A percentile compares a stretch with the other conserved stretches of the same genome.
Evolutionary conservation across 805 yeast genomes (phyloP).

Genomic region (Pichia phayaonensis): DNA sequence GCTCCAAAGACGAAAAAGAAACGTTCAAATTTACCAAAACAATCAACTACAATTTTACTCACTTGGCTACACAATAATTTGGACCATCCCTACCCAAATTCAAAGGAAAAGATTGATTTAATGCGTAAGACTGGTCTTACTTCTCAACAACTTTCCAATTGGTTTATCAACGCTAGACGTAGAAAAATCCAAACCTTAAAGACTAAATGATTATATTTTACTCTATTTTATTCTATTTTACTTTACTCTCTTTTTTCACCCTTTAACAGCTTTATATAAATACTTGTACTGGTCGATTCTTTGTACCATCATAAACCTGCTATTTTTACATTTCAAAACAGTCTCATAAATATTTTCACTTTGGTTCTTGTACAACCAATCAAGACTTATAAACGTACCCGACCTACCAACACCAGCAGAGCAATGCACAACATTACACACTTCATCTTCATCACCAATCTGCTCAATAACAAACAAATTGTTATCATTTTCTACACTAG

Average conservation of each 20-base stretch:
- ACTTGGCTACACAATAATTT: slow-evolving; percentile 50
- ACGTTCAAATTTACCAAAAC: slow-evolving; percentile 52
- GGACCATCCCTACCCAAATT: slow-evolving; percentile 54
- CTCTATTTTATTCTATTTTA: not conserved
- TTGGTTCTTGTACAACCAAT: slow-evolving; percentile 25
- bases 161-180: slow-evolving; percentile 59
- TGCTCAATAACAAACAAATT: slow-evolving; percentile 2
- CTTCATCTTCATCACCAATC: not conserved
- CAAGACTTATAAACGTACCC: slow-evolving; percentile 43
- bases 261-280: slow-evolving; percentile 34
- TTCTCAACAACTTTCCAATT: slow-evolving; percentile 51
- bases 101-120: slow-evolving; percentile 47
- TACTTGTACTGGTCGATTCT: slow-evolving; percentile 42
- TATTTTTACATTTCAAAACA: slow-evolving; percentile 38
- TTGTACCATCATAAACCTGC: slow-evolving; percentile 50
- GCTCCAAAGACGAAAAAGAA: slow-evolving; percentile 21
- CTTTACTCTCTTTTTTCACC: not conserved
- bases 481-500: slow-evolving; percentile 2
- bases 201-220: slow-evolving; percentile 20
- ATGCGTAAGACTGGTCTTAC: slow-evolving; percentile 49
- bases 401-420: slow-evolving; percentile 58
- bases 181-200: slow-evolving; percentile 46
- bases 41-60: slow-evolving; percentile 44
- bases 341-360: slow-evolving; percentile 29
- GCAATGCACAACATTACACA: slow-evolving; percentile 39